phyloP scores from a whole-genome alignment of 805 yeast genomes.

The Yarrowia sp. region DNA sequence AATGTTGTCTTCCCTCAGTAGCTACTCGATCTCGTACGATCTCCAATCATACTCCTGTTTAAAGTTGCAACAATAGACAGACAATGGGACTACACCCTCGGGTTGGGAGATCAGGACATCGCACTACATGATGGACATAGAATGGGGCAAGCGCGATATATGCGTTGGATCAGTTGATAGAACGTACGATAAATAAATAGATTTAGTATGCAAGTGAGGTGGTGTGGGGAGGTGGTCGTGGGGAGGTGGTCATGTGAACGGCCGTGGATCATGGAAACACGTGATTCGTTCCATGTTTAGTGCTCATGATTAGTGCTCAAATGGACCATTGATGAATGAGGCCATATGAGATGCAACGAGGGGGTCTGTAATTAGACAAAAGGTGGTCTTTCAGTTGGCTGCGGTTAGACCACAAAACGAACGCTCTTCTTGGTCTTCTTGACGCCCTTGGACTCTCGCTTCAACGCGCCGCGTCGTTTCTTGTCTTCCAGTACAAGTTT shows the following conservation, averaged over 20 bases:
- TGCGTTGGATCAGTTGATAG: conserved; percentile 9
- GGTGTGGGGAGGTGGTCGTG: not conserved
- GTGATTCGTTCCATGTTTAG: not conserved
- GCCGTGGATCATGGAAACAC: not conserved
- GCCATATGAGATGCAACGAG: not conserved
- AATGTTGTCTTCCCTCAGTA: too few relatives aligned
- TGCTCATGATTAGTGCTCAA: too few relatives aligned
- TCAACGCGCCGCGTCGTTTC: conserved; percentile 26
- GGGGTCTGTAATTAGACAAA: too few relatives aligned
- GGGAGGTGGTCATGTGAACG: too few relatives aligned
- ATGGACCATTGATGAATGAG: not conserved
- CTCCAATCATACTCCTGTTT: not conserved
- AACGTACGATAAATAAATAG: conserved; percentile 27
- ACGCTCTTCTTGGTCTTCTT: conserved; percentile 30
- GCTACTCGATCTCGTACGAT: not conserved
- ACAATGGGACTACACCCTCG: conserved; percentile 1
- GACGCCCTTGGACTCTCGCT: conserved; percentile 10
- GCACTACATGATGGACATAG: not conserved
- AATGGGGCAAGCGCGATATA: conserved; percentile 28
- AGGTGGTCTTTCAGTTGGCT: too few relatives aligned
- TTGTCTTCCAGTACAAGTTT: conserved; percentile 27
- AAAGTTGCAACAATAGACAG: conserved; percentile 10
- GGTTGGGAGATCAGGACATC: conserved; percentile 2
- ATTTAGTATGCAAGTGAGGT: conserved; percentile 2
- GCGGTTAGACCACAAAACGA: conserved; percentile 7